Conservation (phyloP, 2,329 filamentous ascomycete genomes). For the Paracoccidioides brasiliensis region DNA sequence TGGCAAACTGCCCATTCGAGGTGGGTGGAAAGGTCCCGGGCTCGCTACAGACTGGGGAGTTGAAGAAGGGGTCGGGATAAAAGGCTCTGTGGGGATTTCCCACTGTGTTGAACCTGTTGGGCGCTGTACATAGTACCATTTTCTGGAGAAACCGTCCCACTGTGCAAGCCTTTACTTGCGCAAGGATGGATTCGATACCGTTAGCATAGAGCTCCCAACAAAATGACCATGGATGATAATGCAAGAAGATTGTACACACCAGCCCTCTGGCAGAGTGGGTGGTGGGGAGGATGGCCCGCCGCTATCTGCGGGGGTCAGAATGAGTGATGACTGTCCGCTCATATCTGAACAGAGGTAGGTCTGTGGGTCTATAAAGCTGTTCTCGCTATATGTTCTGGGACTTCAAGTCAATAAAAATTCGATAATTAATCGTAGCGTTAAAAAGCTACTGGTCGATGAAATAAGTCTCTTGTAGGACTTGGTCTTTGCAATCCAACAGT, state of each 20-base stretch:
- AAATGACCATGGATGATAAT: background rate
- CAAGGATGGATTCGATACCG: background rate
- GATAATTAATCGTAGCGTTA: too few relatives aligned
- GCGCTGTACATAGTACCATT: constrained; percentile 30
- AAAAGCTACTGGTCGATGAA: too few relatives aligned
- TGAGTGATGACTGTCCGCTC: constrained; percentile 10
- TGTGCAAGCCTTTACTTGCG: constrained; percentile 23
- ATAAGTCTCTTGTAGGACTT: too few relatives aligned
- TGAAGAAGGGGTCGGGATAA: constrained; percentile 22
- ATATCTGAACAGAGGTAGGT: constrained; percentile 4
- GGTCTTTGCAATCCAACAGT: too few relatives aligned
- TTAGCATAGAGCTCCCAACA: background rate
- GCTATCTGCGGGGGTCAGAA: constrained; percentile 22
- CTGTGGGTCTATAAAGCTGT: background rate
- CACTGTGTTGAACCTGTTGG: constrained; percentile 28
- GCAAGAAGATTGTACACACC: constrained; percentile 17
- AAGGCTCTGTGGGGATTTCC: constrained; percentile 29
- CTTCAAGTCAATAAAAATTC: too few relatives aligned
- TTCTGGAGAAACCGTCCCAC: constrained; percentile 26
- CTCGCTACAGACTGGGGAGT: constrained; percentile 15
- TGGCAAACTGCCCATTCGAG: constrained; percentile 6
- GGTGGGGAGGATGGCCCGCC: constrained; percentile 27
- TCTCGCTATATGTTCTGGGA: background rate
- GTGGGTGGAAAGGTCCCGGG: constrained; percentile 10
- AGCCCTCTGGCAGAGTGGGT: constrained; percentile 27